Base-by-base conservation (phyloP, 345 rosid genomes). In the Gossypium stocksii region DNA sequence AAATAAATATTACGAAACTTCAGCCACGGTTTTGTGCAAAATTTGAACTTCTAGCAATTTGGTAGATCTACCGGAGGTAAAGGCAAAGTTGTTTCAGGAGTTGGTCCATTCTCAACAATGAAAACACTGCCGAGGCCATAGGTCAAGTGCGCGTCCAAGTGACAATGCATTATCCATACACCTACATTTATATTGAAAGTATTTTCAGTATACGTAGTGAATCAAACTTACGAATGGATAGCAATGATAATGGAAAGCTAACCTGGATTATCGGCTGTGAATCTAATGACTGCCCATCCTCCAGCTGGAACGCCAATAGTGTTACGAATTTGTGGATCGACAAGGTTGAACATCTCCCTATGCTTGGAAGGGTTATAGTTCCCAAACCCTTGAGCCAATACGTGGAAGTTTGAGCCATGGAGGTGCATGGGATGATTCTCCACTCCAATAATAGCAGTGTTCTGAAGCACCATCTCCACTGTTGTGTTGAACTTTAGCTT, bases 351-450 rank as follows among this genome's bases (percentile, higher is more conserved):
- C 46, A n/a, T 41, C 14, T 43, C 22, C 19, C 13, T 22, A 66
- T 66, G 54, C 5, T 16, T 46, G 38, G 10, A 10, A 43, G 27
- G 51, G 80, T 92, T 75, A 65, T 82, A 94, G 71, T 88, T 92
- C 59, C 98, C 98, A 64, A 94, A 94, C 12, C 96, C 98, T 77
- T 90, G 97, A 71, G 93, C 97, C 79, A 94, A 2, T 2, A 94
- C 91, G 62, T 90, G 87, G 77, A 94, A 94, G 76, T 94, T 88
- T 66, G 80, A 83, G 1, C 98, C 96, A 45, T 94, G 98, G 19
- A 94, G 34, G 54, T 92, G 98, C 81, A 92, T 94, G 0, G 98
- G 98, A 74, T 94, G 98, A 76, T 70, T 90, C 89, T 94, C 98
- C 1, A 76, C 72, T 0, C 73, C 85, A 0, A 90, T 0, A 53